Conservation (phyloP, 164 flowering plant genomes). For the Piper betle region DNA sequence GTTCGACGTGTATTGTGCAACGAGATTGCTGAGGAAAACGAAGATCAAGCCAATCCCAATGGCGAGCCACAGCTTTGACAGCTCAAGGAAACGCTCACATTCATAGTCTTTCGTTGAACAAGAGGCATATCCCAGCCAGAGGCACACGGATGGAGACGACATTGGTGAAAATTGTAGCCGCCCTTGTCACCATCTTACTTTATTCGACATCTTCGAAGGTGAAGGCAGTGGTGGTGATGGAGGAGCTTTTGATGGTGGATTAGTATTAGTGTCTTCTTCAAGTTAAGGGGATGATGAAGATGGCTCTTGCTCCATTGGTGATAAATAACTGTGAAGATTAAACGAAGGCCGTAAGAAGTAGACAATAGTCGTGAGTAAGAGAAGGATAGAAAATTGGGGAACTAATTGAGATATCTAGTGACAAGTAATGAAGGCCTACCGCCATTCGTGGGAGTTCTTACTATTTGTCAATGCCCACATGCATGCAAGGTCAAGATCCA, state of each 20-base stretch:
- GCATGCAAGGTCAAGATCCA: too few species aligned
- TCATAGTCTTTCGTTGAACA: slow-evolving; percentile 24
- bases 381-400: too few species aligned
- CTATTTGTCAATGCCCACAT: too few species aligned
- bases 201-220: not conserved
- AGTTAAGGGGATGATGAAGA: too few species aligned
- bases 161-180: not conserved
- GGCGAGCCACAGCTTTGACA: slow-evolving; percentile 14
- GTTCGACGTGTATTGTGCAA: slow-evolving; percentile 7
- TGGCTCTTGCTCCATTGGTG: too few species aligned
- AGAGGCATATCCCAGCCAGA: slow-evolving; percentile 20
- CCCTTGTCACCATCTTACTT: not conserved
- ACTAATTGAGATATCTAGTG: too few species aligned
- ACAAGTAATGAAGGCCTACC: too few species aligned
- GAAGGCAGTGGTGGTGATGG: not conserved
- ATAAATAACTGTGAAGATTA: too few species aligned
- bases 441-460: too few species aligned
- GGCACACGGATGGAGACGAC: slow-evolving; percentile 28
- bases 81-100: slow-evolving; percentile 22
- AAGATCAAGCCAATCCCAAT: slow-evolving; percentile 18
- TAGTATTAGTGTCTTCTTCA: not conserved
- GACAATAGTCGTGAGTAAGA: too few species aligned
- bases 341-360: too few species aligned
- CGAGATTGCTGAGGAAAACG: slow-evolving; percentile 21
- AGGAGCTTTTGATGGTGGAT: not conserved